Conservation (phyloP, 73 alveolate genomes). For the Paramecium octaurelia region DNA sequence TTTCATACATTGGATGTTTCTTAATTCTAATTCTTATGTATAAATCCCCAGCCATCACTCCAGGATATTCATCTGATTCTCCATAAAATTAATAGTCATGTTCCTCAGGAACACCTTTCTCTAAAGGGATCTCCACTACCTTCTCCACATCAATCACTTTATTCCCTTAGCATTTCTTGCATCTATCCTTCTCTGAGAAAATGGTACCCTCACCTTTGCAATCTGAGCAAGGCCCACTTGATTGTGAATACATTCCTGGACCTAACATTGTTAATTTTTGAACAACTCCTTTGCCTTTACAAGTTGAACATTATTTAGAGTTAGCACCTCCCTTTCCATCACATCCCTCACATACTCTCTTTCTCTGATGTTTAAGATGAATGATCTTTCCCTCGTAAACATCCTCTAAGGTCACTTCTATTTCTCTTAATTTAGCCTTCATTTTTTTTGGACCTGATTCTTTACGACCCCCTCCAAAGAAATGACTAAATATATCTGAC, state of each 20-base stretch:
- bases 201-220: slow-evolving; percentile 90
- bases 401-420: slow-evolving; percentile 90
- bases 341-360: slow-evolving; percentile 84
- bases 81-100: slow-evolving; percentile 92
- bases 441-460: slow-evolving; percentile 75
- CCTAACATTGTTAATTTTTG: slow-evolving; percentile 69
- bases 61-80: slow-evolving; percentile 98
- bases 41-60: slow-evolving; percentile 95
- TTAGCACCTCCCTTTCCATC: slow-evolving; percentile 88
- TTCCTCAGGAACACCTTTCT: slow-evolving; percentile 86
- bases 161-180: slow-evolving; percentile 89
- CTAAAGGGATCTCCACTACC: slow-evolving; percentile 50
- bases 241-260: slow-evolving; percentile 77
- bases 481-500: slow-evolving; percentile 80
- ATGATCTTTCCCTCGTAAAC: slow-evolving; percentile 85
- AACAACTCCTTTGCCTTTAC: slow-evolving; percentile 91
- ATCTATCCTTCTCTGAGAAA: slow-evolving; percentile 76
- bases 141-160: slow-evolving; percentile 67
- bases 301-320: slow-evolving; percentile 78
- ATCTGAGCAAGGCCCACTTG: slow-evolving; percentile 84
- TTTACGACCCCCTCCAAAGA: slow-evolving; percentile 80
- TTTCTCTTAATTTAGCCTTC: slow-evolving; percentile 70
- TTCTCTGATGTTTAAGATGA: slow-evolving; percentile 82
- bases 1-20: slow-evolving; percentile 78
- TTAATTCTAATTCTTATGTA: slow-evolving; percentile 80